These are phyloP conservation scores for Colletotrichum sojae DNA, from an alignment of 2,329 filamentous ascomycete genomes.

Conservation along the genomic window DNA sequence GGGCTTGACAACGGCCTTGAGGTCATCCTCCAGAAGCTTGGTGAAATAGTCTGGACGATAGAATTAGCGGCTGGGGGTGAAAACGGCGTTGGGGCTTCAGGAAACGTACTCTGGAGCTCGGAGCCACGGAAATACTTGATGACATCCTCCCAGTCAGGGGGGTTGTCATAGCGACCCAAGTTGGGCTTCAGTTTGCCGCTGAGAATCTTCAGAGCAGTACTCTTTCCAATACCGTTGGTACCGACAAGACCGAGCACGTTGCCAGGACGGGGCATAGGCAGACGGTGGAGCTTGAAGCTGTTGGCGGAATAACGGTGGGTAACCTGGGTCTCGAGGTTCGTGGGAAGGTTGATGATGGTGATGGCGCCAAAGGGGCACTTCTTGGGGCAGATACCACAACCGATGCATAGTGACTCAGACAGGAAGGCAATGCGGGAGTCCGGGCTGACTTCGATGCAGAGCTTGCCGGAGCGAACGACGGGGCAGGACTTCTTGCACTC, in stretches of 20 bases:
- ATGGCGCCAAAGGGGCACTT: constrained; percentile 99
- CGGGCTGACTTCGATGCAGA: constrained; percentile 93
- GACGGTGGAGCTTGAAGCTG: constrained; percentile 98
- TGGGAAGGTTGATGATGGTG: constrained; percentile 99
- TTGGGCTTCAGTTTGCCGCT: constrained; percentile 99
- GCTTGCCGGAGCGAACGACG: constrained; percentile 96
- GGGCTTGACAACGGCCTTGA: constrained; percentile 98
- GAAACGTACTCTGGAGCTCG: constrained; percentile 87
- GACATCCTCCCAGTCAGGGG: constrained; percentile 99
- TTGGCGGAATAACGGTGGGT: constrained; percentile 99
- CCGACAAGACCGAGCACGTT: constrained; percentile 97
- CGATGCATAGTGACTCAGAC: constrained; percentile 94
- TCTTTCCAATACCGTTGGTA: constrained; percentile 99
- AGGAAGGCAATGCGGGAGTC: constrained; percentile 98
- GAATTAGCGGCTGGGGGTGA: constrained; percentile 15
- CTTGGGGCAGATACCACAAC: constrained; percentile 99
- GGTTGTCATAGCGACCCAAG: constrained; percentile 93
- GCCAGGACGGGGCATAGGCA: constrained; percentile 95
- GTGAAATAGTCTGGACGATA: constrained; percentile 86
- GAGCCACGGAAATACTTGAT: constrained; percentile 98
- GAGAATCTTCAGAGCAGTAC: constrained; percentile 98
- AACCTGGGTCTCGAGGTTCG: constrained; percentile 97
- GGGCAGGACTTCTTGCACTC: constrained; percentile 99
- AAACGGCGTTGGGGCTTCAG: neutral
- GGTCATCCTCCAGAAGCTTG: constrained; percentile 95